Evolutionary conservation across 2,329 filamentous ascomycete species (phyloP).

Genomic region (Xylaria sp.): DNA sequence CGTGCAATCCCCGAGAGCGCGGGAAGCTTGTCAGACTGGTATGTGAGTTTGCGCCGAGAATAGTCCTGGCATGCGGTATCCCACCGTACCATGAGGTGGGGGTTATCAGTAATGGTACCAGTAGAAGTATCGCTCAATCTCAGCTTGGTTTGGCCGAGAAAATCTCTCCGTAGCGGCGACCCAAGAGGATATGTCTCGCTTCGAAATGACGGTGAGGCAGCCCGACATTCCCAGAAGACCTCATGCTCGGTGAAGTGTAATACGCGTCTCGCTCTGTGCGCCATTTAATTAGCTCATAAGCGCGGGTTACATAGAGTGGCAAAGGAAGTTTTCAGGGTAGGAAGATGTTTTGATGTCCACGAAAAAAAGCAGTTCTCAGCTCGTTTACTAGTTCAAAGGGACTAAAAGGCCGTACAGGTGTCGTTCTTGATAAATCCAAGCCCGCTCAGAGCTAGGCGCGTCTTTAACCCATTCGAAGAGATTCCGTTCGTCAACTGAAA

Average conservation of each 20-base stretch:
- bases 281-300: neutral
- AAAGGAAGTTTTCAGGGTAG: too few species aligned
- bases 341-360: too few species aligned
- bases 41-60: slow-evolving; percentile 7
- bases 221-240: slow-evolving; percentile 14
- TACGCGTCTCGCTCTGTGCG: slow-evolving; percentile 4
- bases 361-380: too few species aligned
- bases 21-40: slow-evolving; percentile 3
- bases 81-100: slow-evolving; percentile 3
- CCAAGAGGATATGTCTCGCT: slow-evolving; percentile 9
- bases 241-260: slow-evolving; percentile 14
- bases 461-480: slow-evolving; percentile 13
- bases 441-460: slow-evolving; percentile 1
- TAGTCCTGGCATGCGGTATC: slow-evolving; percentile 1
- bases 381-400: neutral
- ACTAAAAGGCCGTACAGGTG: neutral
- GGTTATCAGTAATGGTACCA: neutral
- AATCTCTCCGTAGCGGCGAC: neutral
- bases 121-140: neutral
- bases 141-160: slow-evolving; percentile 7
- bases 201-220: slow-evolving; percentile 5
- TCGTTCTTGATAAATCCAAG: slow-evolving; percentile 15
- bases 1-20: slow-evolving; percentile 10
- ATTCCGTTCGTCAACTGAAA: slow-evolving; percentile 12
- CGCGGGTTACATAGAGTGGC: neutral